A percentile compares a stretch with the other conserved stretches of the same genome.
These are phyloP conservation scores for Musa schizocarpa DNA, from an alignment of 176 grass and related monocot species.

Conservation along the genomic window DNA sequence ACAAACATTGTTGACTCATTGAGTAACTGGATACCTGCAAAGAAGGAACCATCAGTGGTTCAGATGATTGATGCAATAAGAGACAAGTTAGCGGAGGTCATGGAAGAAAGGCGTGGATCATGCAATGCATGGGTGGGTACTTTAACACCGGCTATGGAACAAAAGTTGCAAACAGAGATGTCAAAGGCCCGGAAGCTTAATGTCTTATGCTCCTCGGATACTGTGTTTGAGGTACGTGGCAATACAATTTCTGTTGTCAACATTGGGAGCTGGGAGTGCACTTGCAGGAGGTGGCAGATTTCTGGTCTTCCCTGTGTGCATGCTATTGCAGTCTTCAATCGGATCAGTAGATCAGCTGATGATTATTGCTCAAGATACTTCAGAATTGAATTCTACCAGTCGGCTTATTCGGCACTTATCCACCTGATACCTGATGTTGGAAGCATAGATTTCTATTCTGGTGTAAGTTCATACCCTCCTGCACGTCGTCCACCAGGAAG, in stretches of 20 bases:
- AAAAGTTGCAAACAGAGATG: constrained; percentile 66
- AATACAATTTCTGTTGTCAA: constrained; percentile 80
- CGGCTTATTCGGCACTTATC: constrained; percentile 59
- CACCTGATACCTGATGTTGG: constrained; percentile 84
- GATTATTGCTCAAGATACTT: constrained; percentile 80
- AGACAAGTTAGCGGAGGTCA: constrained; percentile 57
- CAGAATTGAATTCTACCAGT: constrained; percentile 56
- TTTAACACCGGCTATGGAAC: constrained; percentile 81
- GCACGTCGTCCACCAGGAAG: constrained; percentile 53
- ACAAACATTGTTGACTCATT: constrained; percentile 78
- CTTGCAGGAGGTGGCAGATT: constrained; percentile 85
- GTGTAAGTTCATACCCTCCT: constrained; percentile 49
- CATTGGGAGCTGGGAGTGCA: constrained; percentile 78
- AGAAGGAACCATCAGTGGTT: constrained; percentile 73
- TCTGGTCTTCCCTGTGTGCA: constrained; percentile 84
- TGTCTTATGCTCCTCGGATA: constrained; percentile 84
- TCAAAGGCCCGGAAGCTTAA: constrained; percentile 56
- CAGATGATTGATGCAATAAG: constrained; percentile 68
- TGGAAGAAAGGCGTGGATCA: constrained; percentile 54
- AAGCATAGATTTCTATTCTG: constrained; percentile 58
- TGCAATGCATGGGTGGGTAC: constrained; percentile 28
- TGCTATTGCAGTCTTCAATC: constrained; percentile 81
- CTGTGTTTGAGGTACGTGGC: constrained; percentile 90
- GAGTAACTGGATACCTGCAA: constrained; percentile 91
- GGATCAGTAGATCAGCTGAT: constrained; percentile 48